A percentile compares a stretch with the other conserved stretches of the same genome.
Conservation (phyloP, 352 stramenopile species). For the Pythium dissimile region DNA sequence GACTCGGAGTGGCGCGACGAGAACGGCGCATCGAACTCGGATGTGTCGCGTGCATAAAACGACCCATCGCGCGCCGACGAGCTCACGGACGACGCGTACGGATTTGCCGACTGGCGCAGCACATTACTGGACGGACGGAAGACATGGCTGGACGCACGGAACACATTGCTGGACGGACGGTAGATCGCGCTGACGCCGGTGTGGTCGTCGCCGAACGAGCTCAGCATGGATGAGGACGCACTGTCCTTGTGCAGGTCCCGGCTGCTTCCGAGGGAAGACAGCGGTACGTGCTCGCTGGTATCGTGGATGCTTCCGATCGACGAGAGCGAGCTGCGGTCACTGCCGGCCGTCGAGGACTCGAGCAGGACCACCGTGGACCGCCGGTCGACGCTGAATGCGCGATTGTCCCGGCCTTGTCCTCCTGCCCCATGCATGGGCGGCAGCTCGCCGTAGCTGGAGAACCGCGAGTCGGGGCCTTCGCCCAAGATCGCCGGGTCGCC, state of each 20-base stretch:
- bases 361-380: conserved; percentile 8
- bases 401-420: not conserved
- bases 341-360: not conserved
- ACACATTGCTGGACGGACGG: conserved; percentile 3
- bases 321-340: conserved; percentile 3
- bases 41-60: conserved; percentile 13
- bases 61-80: not conserved
- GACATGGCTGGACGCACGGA: not conserved
- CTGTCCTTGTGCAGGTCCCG: not conserved
- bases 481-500: not conserved
- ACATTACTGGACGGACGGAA: not conserved
- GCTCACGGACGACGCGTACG: too few relatives aligned
- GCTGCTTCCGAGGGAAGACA: too few relatives aligned
- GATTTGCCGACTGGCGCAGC: not conserved
- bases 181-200: not conserved
- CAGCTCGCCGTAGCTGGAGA: too few relatives aligned
- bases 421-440: too few relatives aligned
- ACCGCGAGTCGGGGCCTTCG: too few relatives aligned
- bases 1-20: conserved; percentile 16
- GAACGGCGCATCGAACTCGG: conserved; percentile 13
- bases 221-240: not conserved
- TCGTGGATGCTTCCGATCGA: conserved; percentile 19
- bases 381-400: not conserved
- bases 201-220: not conserved
- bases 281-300: not conserved